phyloP scores from a whole-genome alignment of 495 filamentous ascomycete genomes.

The Aspergillus cavernicola region DNA sequence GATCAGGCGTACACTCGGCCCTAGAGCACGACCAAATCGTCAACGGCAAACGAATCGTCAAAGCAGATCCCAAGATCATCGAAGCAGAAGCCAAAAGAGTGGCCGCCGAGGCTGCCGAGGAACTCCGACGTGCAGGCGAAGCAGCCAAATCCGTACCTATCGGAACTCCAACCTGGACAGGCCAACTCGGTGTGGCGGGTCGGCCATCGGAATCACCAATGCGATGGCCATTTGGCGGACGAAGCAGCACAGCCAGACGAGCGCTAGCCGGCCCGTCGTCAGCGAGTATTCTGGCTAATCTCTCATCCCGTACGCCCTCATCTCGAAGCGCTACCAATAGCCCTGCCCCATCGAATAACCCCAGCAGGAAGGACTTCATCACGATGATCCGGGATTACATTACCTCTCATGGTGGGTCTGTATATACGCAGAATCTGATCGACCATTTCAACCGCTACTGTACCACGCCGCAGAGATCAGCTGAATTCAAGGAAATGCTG shows the following conservation, averaged over 20 bases:
- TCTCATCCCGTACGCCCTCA: constrained; percentile 38
- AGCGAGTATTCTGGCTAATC: constrained; percentile 53
- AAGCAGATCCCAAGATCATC: constrained; percentile 67
- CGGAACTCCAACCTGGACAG: constrained; percentile 93
- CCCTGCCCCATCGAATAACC: constrained; percentile 22
- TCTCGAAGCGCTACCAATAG: constrained; percentile 32
- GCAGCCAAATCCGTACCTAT: constrained; percentile 66
- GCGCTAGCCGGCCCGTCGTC: constrained; percentile 49
- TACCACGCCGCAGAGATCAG: constrained; percentile 47
- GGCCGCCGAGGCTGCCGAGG: constrained; percentile 70
- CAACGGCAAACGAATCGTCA: constrained; percentile 57
- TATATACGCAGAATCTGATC: constrained; percentile 70
- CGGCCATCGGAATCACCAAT: constrained; percentile 36
- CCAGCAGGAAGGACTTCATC: constrained; percentile 55
- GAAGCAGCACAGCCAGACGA: constrained; percentile 32
- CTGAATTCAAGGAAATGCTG: constrained; percentile 63
- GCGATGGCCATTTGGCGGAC: constrained; percentile 17
- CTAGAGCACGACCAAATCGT: constrained; percentile 89
- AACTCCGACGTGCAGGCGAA: constrained; percentile 69
- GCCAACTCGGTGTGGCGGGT: constrained; percentile 71
- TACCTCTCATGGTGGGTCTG: constrained; percentile 62
- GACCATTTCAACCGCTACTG: constrained; percentile 74
- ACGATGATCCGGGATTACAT: constrained; percentile 74
- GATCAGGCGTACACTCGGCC: constrained; percentile 76
- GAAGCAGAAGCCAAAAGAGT: constrained; percentile 76